phyloP scores from a whole-genome alignment of 2,329 filamentous ascomycete species.

The Eutypa lata region DNA sequence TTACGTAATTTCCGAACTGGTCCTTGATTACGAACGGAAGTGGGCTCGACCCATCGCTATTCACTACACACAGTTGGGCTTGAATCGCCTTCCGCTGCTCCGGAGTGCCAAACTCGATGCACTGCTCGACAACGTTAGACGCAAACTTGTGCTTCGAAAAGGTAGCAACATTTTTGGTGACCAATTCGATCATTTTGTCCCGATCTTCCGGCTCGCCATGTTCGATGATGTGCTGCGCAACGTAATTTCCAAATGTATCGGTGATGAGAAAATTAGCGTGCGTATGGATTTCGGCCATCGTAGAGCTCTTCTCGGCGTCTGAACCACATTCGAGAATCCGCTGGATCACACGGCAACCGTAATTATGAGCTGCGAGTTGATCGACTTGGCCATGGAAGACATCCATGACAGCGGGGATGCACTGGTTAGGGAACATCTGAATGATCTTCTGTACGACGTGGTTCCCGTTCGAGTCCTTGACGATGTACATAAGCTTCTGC shows the following conservation, averaged over 20 bases:
- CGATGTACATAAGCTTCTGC: conserved; percentile 69
- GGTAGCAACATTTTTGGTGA: conserved; percentile 67
- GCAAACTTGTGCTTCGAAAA: conserved; percentile 95
- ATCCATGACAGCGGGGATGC: conserved; percentile 82
- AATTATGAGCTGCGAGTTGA: conserved; percentile 72
- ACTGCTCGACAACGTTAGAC: conserved; percentile 96
- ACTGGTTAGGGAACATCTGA: conserved; percentile 70
- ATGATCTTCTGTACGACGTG: conserved; percentile 96
- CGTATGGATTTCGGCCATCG: conserved; percentile 76
- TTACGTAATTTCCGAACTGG: conserved; percentile 92
- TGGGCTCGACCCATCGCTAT: conserved; percentile 65
- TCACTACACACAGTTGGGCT: conserved; percentile 55
- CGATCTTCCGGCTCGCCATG: conserved; percentile 73
- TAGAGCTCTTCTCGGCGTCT: conserved; percentile 64
- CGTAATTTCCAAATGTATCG: conserved; percentile 94
- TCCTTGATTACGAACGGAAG: conserved; percentile 80
- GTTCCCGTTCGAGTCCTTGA: conserved; percentile 88
- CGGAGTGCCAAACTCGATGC: conserved; percentile 68
- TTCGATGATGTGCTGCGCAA: conserved; percentile 86
- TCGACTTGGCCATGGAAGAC: conserved; percentile 74
- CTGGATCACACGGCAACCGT: conserved; percentile 91
- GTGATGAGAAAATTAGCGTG: conserved; percentile 71
- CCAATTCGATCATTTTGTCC: conserved; percentile 67
- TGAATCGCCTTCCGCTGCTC: conserved; percentile 70
- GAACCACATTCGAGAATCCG: conserved; percentile 82